A percentile compares a stretch with the other conserved stretches of the same genome.
phyloP scores from a whole-genome alignment of 768 basidiomycete species.

The Leccinum aurantiacum region DNA sequence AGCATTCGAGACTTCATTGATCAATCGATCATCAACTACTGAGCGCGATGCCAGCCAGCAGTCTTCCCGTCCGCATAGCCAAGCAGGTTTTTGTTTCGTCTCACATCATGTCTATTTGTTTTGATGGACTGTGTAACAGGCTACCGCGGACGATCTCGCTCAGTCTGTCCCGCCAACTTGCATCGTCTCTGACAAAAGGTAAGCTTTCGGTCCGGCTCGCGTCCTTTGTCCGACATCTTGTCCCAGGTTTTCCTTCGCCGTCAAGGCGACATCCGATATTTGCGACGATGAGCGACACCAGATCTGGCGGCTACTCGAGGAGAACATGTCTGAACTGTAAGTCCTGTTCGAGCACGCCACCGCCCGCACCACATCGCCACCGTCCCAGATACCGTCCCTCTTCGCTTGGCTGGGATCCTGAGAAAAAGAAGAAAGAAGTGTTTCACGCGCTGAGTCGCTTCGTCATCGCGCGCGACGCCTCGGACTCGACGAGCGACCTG shows the following conservation, averaged over 20 bases:
- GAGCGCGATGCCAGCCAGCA: constrained; percentile 14
- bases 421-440: constrained; percentile 55
- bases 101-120: background rate
- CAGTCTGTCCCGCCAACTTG: constrained; percentile 13
- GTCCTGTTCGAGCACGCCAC: constrained; percentile 5
- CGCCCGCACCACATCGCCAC: background rate
- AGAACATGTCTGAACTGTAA: constrained; percentile 56
- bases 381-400: constrained; percentile 53
- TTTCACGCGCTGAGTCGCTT: constrained; percentile 63
- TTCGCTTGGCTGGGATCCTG: constrained; percentile 66
- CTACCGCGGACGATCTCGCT: constrained; percentile 22
- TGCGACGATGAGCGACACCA: constrained; percentile 35
- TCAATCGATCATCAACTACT: background rate
- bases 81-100: constrained; percentile 35
- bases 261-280: constrained; percentile 35
- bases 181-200: constrained; percentile 18
- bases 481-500: constrained; percentile 14
- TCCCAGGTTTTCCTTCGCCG: constrained; percentile 25
- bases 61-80: constrained; percentile 25
- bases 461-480: constrained; percentile 40
- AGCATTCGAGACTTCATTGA: background rate
- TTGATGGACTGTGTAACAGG: constrained; percentile 15
- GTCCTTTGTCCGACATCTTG: background rate
- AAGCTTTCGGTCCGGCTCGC: background rate
- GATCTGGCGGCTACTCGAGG: constrained; percentile 54